Evolutionary conservation across 2,329 filamentous ascomycete species (phyloP).

Genomic region (Calonectria hongkongensis): DNA sequence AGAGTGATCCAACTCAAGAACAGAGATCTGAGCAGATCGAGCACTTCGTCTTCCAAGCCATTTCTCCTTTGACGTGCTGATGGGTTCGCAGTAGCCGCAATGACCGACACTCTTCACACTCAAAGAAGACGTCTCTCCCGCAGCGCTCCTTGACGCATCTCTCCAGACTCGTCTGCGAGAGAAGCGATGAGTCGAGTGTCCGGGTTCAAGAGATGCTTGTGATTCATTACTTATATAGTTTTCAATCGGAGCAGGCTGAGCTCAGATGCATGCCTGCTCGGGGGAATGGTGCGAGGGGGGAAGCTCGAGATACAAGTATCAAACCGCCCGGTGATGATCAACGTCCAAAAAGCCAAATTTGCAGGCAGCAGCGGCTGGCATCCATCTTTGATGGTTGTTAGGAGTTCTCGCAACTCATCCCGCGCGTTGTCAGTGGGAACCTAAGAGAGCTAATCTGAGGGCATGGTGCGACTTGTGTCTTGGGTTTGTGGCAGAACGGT

Average conservation of each 20-base stretch:
- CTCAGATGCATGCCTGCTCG: slow-evolving; percentile 22
- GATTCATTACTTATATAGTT: slow-evolving; percentile 66
- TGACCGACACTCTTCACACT: slow-evolving; percentile 57
- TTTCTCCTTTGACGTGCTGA: slow-evolving; percentile 24
- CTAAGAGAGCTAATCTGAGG: slow-evolving; percentile 76
- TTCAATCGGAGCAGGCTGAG: slow-evolving; percentile 72
- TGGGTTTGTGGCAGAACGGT: background rate
- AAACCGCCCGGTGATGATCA: slow-evolving; percentile 69
- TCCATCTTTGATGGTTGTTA: slow-evolving; percentile 38
- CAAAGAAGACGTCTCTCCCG: slow-evolving; percentile 47
- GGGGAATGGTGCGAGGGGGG: background rate
- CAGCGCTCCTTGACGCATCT: slow-evolving; percentile 7
- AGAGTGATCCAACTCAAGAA: slow-evolving; percentile 62
- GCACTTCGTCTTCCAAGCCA: slow-evolving; percentile 27
- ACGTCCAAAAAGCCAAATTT: slow-evolving; percentile 76
- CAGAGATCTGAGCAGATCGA: slow-evolving; percentile 69
- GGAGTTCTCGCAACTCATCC: slow-evolving; percentile 36
- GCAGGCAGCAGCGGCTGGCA: slow-evolving; percentile 66
- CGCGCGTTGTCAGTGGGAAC: slow-evolving; percentile 72
- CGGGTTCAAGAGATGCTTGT: slow-evolving; percentile 47
- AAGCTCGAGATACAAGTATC: slow-evolving; percentile 38
- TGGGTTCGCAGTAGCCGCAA: slow-evolving; percentile 57
- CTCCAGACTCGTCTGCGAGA: background rate
- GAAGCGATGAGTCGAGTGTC: background rate
- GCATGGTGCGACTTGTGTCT: slow-evolving; percentile 53